These are phyloP conservation scores for Chlorencoelia australis DNA, from an alignment of 2,329 filamentous ascomycete species.

Conservation along the genomic window DNA sequence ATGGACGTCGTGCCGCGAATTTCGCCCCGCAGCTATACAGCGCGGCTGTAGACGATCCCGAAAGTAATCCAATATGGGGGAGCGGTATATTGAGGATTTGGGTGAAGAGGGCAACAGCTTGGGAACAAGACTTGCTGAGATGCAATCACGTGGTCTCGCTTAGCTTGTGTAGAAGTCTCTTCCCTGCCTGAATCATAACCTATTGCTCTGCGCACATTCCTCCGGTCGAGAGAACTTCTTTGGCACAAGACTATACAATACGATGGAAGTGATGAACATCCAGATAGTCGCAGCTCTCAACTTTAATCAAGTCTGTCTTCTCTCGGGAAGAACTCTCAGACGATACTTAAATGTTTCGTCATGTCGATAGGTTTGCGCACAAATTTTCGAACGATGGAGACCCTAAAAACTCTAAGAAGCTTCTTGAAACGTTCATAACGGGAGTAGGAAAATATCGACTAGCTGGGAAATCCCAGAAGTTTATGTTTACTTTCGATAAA, in stretches of 20 bases:
- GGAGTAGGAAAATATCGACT: background rate
- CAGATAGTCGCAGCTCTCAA: background rate
- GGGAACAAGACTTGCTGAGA: background rate
- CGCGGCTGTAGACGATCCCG: background rate
- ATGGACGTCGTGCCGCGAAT: no score
- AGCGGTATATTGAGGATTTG: background rate
- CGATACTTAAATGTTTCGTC: background rate
- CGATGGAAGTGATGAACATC: background rate
- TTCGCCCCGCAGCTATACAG: background rate
- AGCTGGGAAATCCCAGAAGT: background rate
- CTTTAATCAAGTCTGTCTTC: slow-evolving; percentile 2
- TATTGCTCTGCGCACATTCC: no score
- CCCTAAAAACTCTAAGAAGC: slow-evolving; percentile 1
- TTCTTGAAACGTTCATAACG: background rate
- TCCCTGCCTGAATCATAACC: no score
- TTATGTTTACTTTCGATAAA: background rate
- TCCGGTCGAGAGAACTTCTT: slow-evolving; percentile 1
- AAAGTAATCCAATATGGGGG: background rate
- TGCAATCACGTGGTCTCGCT: no score
- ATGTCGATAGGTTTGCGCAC: slow-evolving; percentile 2
- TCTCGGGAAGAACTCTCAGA: background rate
- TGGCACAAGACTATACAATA: background rate
- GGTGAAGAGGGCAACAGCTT: background rate
- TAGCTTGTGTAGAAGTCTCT: no score
- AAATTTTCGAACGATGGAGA: background rate